Evolutionary conservation across 129 eudicot species (phyloP), one percentile per base, ranked within the genome.

Genomic region (Lonicera japonica): DNA sequence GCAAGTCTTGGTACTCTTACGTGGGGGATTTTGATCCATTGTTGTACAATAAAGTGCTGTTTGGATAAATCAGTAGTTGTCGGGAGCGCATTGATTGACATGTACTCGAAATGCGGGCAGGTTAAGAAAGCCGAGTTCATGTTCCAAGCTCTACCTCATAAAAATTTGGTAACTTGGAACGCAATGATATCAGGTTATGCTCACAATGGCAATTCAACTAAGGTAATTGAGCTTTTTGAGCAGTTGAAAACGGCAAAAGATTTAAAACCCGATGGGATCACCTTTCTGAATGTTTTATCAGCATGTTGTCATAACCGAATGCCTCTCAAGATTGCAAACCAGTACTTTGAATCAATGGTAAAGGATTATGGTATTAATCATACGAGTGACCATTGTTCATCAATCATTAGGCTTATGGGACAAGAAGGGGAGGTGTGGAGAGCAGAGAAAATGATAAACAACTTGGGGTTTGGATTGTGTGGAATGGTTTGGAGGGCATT

Each of bases 51-150:
- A 41, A 90, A 73, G 61, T 38, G 14, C 9, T 88, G 87, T 56
- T 58, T 83, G 51, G 77, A 79, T 23, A 61, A 52, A 23, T 65
- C 84, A n/a, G 77, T 79, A 17, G 86, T 86, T 3, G 78, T 90
- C 17, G 94, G 94, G 8, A 90, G 80, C 39, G 84, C 94, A 50
- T 73, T 90, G 23, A 70, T 86, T 25, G 94, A 86, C 73, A 82
- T 77, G 95, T 90, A 86, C 63, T 82, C 83, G 8, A 86, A 90
- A 70, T 83, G 90, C 19, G 95, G 97, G 61, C 72, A 62, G 3
- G 69, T 79, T 4, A 58, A 74, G 24, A 64, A 75, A 8, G 95
- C 89, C 0, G 84, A 90, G 24, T 50, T 46, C 16, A 16, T 83
- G 24, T 90, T 86, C 43, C 56, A 70, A 8, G 40, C 72, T 0